Conservation (phyloP, 1,284 basidiomycete genomes). For the Papiliotrema terrestris region DNA sequence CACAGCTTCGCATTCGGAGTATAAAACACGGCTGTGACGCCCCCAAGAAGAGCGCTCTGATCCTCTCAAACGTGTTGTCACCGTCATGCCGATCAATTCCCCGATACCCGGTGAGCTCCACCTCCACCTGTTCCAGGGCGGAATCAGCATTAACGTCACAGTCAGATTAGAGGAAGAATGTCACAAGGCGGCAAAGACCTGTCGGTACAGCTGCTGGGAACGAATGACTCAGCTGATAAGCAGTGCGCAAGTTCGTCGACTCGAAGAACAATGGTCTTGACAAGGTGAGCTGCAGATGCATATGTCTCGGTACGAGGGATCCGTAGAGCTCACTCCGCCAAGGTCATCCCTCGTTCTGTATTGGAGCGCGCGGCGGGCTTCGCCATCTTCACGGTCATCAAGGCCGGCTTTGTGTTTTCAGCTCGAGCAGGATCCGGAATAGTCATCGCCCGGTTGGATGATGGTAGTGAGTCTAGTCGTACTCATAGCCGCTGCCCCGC, state of each 20-base stretch:
- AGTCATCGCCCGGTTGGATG: constrained; percentile 78
- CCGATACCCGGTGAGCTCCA: constrained; percentile 42
- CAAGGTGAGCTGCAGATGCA: constrained; percentile 29
- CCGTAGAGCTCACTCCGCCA: background rate
- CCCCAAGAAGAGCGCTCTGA: too few relatives aligned
- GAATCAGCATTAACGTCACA: constrained; percentile 10
- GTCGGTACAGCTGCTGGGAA: constrained; percentile 18
- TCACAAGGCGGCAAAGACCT: constrained; percentile 54
- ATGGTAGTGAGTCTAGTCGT: constrained; percentile 65
- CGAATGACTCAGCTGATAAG: background rate
- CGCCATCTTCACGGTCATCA: constrained; percentile 57
- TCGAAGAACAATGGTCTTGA: constrained; percentile 49
- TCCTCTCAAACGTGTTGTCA: too few relatives aligned
- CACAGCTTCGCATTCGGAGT: too few relatives aligned
- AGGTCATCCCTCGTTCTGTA: constrained; percentile 49
- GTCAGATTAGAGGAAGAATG: constrained; percentile 54
- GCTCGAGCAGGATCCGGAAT: constrained; percentile 79
- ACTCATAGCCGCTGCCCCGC: background rate
- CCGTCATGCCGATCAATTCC: constrained; percentile 44
- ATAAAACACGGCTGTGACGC: too few relatives aligned
- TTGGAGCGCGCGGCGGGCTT: constrained; percentile 52
- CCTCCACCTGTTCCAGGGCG: background rate
- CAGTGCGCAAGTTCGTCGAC: constrained; percentile 50
- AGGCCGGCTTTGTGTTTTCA: constrained; percentile 57
- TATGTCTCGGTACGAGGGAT: background rate